Conservation (phyloP, 148 eudicot genomes). For the Camellia granthamiana region DNA sequence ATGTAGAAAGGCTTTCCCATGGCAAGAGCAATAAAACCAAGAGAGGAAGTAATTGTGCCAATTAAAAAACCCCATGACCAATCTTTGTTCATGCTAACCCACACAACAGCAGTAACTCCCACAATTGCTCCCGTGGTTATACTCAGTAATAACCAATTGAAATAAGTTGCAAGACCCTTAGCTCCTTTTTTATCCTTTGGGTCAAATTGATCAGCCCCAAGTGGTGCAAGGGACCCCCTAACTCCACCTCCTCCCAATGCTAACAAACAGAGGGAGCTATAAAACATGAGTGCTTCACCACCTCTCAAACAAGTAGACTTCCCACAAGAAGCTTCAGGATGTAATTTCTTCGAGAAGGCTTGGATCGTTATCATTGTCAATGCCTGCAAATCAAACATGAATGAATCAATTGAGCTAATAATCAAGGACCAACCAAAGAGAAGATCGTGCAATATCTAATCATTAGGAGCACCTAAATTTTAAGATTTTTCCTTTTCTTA, state of each 20-base stretch:
- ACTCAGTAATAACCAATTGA: constrained; percentile 43
- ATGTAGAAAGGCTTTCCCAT: constrained; percentile 39
- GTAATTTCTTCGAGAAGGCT: constrained; percentile 20
- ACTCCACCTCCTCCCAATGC: constrained; percentile 50
- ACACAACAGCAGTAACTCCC: constrained; percentile 44
- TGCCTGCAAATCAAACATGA: constrained; percentile 18
- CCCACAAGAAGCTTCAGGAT: constrained; percentile 6
- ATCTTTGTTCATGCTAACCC: constrained; percentile 32
- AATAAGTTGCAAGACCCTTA: constrained; percentile 39
- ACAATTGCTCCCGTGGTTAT: constrained; percentile 25
- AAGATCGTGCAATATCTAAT: too few relatives aligned
- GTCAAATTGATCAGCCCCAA: constrained; percentile 53
- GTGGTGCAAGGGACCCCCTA: constrained; percentile 39
- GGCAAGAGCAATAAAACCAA: constrained; percentile 26
- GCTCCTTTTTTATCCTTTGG: constrained; percentile 35
- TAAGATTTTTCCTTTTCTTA: too few relatives aligned
- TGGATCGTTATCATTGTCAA: constrained; percentile 45
- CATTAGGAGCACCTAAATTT: too few relatives aligned
- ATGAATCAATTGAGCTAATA: too few relatives aligned
- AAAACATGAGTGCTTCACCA: constrained; percentile 32
- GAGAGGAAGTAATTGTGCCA: constrained; percentile 12
- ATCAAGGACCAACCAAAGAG: too few relatives aligned
- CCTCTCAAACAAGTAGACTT: constrained; percentile 38
- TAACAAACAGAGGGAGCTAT: constrained; percentile 32
- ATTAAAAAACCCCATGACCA: constrained; percentile 50